Evolutionary conservation across 495 filamentous ascomycete species (phyloP).

Genomic region (Aspergillus baeticus): DNA sequence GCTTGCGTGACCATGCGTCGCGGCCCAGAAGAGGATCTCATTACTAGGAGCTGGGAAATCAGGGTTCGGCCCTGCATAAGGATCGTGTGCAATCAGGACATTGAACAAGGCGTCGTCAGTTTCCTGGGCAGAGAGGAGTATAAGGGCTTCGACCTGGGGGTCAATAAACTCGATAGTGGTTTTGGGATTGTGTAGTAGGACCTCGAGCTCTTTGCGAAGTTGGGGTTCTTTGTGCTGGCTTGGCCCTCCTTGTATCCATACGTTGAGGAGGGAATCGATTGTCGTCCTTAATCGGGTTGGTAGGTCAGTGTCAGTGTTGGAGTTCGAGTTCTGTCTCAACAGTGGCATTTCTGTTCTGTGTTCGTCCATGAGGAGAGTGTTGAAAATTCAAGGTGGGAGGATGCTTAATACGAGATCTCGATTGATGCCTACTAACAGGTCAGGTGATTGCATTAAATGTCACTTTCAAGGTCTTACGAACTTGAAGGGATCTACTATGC

Average conservation of each 20-base stretch:
- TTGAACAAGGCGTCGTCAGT: neutral
- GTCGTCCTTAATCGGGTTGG: neutral
- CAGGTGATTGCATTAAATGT: too few relatives aligned
- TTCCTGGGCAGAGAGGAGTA: neutral
- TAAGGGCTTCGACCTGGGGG: neutral
- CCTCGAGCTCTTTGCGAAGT: neutral
- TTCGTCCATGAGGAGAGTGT: too few relatives aligned
- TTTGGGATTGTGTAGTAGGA: neutral
- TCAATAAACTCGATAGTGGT: neutral
- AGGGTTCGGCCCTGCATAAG: neutral
- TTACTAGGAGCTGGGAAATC: neutral
- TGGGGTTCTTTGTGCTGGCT: neutral
- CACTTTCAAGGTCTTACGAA: too few relatives aligned
- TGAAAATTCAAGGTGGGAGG: too few relatives aligned
- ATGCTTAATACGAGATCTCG: too few relatives aligned
- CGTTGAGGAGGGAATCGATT: neutral
- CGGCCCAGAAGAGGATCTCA: neutral
- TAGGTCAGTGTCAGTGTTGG: neutral
- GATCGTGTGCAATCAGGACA: neutral
- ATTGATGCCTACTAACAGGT: too few relatives aligned
- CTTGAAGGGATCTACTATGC: too few relatives aligned
- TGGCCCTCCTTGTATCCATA: neutral
- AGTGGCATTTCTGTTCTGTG: too few relatives aligned
- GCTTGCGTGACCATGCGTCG: neutral
- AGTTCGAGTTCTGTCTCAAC: neutral